Evolutionary conservation across 352 stramenopile genomes (phyloP), one percentile per base, ranked within the genome.

Genomic region (Globisporangium paroecandrum): DNA sequence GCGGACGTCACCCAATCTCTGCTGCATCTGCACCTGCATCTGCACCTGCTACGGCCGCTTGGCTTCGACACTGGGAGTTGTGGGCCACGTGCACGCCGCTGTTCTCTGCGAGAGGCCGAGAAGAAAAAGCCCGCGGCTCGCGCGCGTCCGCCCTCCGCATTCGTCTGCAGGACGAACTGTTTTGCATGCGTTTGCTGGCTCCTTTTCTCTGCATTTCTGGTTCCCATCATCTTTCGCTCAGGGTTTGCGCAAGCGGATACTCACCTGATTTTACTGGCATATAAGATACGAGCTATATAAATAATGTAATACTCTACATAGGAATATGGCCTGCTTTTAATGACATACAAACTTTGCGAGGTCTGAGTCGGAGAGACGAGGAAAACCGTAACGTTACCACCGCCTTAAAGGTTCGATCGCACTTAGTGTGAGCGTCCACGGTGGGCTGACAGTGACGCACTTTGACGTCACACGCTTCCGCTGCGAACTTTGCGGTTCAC

Each of bases 91-190:
- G 27, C 3, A 7, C 27, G 15, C 15, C 54, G 7, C 15, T 20
- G 25, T n/a, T 41, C 25, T 34, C n/a, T 32, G 8, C 10, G 20
- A 62, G 4, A 5, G 22, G 59, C 59, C 38, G 25, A 65, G 59
- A 29, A 65, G 59, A 65, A 65, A 65, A 65, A 46, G 59, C 59
- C 43, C 59, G 43, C 25, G 58, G 58, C 36, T 22, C 57, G 36
- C 34, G 25, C 12, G 29, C 20, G 38, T 47, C 22, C 6, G 58
- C 36, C 10, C 32, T 47, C 22, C 5, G 58, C 36, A 57, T 65
- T 65, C 59, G 59, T 65, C 43, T 65, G 59, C 59, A 65, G 29
- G 27, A 32, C 3, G 3, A 32, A 12, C 29, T 32, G 29, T 32
- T 27, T 20, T 53, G 38, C 27, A 20, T 10, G 38, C 36, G 12